Percentiles rank a stretch among this genome's conserved stretches.
phyloP scores from a whole-genome alignment of 768 basidiomycete genomes.

The Cubamyces lactineus region DNA sequence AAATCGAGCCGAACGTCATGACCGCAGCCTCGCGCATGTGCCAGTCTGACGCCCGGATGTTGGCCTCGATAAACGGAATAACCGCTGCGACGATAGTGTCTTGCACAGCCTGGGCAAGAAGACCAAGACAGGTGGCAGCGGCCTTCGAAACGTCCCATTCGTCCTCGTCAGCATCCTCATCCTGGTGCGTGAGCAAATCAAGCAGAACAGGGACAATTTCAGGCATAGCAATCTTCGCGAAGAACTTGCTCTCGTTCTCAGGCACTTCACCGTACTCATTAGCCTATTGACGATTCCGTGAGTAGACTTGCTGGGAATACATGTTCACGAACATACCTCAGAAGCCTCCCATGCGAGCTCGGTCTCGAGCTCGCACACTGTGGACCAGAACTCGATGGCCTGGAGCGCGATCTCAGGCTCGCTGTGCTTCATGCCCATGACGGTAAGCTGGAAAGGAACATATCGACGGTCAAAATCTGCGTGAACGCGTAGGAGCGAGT shows the following conservation, averaged over 20 bases:
- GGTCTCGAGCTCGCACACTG: slow-evolving; percentile 96
- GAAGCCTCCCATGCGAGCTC: slow-evolving; percentile 90
- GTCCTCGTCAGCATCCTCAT: slow-evolving; percentile 96
- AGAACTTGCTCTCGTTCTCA: slow-evolving; percentile 84
- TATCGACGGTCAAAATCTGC: slow-evolving; percentile 20
- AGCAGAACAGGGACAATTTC: slow-evolving; percentile 95
- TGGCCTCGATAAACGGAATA: slow-evolving; percentile 96
- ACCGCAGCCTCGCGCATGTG: slow-evolving; percentile 95
- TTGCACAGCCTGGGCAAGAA: slow-evolving; percentile 87
- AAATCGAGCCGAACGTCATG: slow-evolving; percentile 97
- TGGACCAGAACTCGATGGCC: slow-evolving; percentile 99
- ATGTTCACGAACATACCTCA: slow-evolving; percentile 57
- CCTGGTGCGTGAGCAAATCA: slow-evolving; percentile 85
- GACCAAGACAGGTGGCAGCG: slow-evolving; percentile 86
- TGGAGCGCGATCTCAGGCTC: slow-evolving; percentile 94
- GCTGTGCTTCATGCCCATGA: slow-evolving; percentile 93
- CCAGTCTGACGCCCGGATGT: slow-evolving; percentile 94
- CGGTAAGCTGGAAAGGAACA: slow-evolving; percentile 68
- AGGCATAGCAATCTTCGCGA: slow-evolving; percentile 91
- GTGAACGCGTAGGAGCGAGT: neutral
- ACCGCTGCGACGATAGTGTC: slow-evolving; percentile 91
- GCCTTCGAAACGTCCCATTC: slow-evolving; percentile 99
- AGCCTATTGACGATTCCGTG: slow-evolving; percentile 53
- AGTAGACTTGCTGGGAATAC: neutral
- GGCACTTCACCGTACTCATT: slow-evolving; percentile 87